Evolutionary conservation across 192 early-diverging fungal genomes (phyloP), one percentile per base, ranked within the genome.

Genomic region (Paraglomus brasilianum): DNA sequence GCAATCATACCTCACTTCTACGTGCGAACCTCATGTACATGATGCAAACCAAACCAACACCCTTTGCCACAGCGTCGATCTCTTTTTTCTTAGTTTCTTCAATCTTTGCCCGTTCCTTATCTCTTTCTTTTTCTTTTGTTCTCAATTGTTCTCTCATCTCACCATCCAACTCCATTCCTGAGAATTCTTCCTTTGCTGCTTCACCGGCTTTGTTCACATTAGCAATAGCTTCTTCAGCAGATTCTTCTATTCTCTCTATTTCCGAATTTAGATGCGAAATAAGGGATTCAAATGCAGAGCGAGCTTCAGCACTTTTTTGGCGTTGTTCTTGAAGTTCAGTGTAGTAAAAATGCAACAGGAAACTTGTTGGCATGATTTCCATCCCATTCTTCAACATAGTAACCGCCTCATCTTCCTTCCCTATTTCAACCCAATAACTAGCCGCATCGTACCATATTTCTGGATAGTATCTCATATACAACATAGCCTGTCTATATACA

Each of bases 381-480:
- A 85, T 81, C 4, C 77, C 90, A n/a, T 75, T 77, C 70, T 87
- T 88, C 61, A 94, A 78, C 38, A 90, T 57, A 11, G 78, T 63
- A 43, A 87, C 75, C 0, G 90, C 82, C 59, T 88, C 81, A 19
- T 91, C 88, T 11, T 73, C 55, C 17, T 87, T 85, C 6, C 74
- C 83, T 59, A 77, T 71, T 71, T 89, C 83, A 2, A 50, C 55
- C 19, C 85, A 81, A 70, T 91, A 90, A 22, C 71, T 75, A 13
- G 86, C 80, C 15, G 79, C 86, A 50, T 93, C 91, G 50, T 82
- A 90, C 96, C 94, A 96, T 13, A 97, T 75, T 72, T 97, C 93
- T 0, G 95, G 94, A 66, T 89, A 97, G 57, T 88, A 89, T 51
- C 94, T 75, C 69, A 97, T 81, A 43, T 83, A 89, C 74, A 93